These are phyloP conservation scores for Tolypocladium capitatum DNA, from an alignment of 2,329 filamentous ascomycete species.

Conservation along the genomic window DNA sequence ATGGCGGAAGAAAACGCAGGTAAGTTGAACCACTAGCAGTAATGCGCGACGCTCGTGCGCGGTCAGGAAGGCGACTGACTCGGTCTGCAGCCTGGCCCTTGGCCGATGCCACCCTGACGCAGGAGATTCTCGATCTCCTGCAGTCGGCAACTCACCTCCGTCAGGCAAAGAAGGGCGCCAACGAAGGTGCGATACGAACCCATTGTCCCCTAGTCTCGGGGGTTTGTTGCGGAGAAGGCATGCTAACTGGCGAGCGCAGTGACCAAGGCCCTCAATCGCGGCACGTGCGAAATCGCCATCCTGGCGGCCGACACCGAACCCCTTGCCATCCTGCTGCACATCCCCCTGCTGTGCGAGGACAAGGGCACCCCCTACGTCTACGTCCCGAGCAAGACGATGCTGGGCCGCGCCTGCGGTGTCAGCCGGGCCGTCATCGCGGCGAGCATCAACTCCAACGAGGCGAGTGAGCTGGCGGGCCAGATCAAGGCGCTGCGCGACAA, in stretches of 20 bases:
- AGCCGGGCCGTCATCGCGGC: slow-evolving; percentile 75
- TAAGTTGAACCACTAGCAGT: slow-evolving; percentile 2
- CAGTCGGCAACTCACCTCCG: slow-evolving; percentile 55
- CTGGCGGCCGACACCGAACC: slow-evolving; percentile 81
- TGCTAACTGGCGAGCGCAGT: slow-evolving; percentile 12
- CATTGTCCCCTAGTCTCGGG: background rate
- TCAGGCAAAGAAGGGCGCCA: slow-evolving; percentile 82
- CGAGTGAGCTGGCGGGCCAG: slow-evolving; percentile 72
- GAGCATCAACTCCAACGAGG: slow-evolving; percentile 85
- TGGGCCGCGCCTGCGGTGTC: slow-evolving; percentile 84
- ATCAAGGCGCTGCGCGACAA: slow-evolving; percentile 86
- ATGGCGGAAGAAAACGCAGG: slow-evolving; percentile 15
- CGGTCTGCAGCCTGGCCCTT: slow-evolving; percentile 47
- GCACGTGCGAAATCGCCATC: slow-evolving; percentile 79
- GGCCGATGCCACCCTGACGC: slow-evolving; percentile 60
- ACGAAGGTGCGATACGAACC: slow-evolving; percentile 39
- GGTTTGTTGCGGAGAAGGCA: background rate
- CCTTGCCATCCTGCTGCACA: slow-evolving; percentile 75
- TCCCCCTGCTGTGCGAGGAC: slow-evolving; percentile 79
- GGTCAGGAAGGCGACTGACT: background rate
- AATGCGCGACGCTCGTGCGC: background rate
- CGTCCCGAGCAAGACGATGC: slow-evolving; percentile 66
- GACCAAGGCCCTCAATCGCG: slow-evolving; percentile 83
- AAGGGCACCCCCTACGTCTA: slow-evolving; percentile 56
- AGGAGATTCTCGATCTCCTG: slow-evolving; percentile 72